phyloP scores from a whole-genome alignment of 495 filamentous ascomycete species.

The Tuber melanosporum region DNA sequence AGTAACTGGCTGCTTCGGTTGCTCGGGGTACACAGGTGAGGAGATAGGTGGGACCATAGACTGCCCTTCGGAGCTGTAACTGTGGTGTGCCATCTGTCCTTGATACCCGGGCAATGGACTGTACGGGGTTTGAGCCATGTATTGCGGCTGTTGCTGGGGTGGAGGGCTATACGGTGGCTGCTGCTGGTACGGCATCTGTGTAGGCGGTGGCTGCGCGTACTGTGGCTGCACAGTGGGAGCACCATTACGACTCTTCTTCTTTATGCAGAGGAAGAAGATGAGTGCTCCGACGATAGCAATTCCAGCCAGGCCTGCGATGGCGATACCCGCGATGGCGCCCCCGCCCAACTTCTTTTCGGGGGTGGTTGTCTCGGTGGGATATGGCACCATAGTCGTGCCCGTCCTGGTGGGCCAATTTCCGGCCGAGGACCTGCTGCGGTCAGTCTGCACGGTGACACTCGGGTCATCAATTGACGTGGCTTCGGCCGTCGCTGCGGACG shows the following conservation, averaged over 20 bases:
- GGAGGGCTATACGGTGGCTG: not conserved
- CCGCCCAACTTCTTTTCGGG: not conserved
- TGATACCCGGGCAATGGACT: not conserved
- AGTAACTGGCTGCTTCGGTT: not conserved
- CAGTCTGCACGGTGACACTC: too few relatives aligned
- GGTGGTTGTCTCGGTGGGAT: not conserved
- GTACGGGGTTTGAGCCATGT: conserved; percentile 1
- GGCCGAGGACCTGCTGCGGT: not conserved
- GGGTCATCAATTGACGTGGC: not conserved
- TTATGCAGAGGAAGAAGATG: conserved; percentile 11
- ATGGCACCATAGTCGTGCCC: not conserved
- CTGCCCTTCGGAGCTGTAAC: not conserved
- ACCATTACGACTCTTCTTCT: not conserved
- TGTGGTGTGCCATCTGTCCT: not conserved
- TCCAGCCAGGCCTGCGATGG: conserved; percentile 9
- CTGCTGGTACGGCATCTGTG: not conserved
- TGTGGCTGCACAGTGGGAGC: not conserved
- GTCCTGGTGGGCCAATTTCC: not conserved
- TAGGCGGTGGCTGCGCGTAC: not conserved
- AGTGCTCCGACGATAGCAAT: conserved; percentile 8
- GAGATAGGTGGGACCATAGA: not conserved
- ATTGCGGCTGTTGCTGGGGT: conserved; percentile 3
- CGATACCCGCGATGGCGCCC: conserved; percentile 17
- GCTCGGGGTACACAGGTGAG: not conserved
- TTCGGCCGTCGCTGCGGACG: not conserved